These are phyloP conservation scores for Ceratobasidium theobromae DNA, from an alignment of 1,284 basidiomycete genomes.

Conservation along the genomic window DNA sequence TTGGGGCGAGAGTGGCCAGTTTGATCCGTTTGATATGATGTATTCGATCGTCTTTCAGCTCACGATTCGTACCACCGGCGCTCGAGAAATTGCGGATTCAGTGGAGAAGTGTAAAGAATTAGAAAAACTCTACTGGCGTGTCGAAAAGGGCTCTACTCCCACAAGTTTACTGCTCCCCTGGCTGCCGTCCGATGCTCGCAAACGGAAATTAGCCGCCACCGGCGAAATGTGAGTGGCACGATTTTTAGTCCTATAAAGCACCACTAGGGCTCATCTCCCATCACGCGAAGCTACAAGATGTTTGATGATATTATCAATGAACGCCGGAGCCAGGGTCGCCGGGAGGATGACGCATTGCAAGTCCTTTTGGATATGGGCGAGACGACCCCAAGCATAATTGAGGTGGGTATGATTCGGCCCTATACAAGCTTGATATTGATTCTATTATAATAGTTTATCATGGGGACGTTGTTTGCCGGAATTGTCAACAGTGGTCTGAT, in stretches of 20 bases:
- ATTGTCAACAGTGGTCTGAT: conserved; percentile 26
- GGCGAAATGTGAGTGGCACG: background rate
- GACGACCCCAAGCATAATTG: background rate
- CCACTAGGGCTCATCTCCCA: background rate
- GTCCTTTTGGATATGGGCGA: conserved; percentile 1
- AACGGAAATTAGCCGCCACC: background rate
- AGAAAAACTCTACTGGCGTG: conserved; percentile 8
- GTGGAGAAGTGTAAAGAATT: conserved; percentile 13
- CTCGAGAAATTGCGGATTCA: conserved; percentile 18
- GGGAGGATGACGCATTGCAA: conserved; percentile 7
- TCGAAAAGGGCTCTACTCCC: conserved; percentile 9
- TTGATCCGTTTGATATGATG: conserved; percentile 9
- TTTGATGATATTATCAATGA: conserved; percentile 20
- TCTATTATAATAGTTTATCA: background rate
- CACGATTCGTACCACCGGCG: conserved; percentile 1
- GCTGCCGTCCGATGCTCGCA: conserved; percentile 1
- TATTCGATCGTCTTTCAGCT: conserved; percentile 20
- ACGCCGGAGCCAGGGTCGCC: background rate
- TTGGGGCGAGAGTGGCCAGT: conserved; percentile 9
- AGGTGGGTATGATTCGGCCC: background rate
- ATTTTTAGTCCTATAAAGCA: background rate
- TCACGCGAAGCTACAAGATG: background rate
- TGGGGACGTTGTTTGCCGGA: conserved; percentile 6
- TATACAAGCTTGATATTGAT: background rate
- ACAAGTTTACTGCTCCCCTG: conserved; percentile 2